phyloP scores from a whole-genome alignment of 1,139 yeast species.

The Pichia sp. region DNA sequence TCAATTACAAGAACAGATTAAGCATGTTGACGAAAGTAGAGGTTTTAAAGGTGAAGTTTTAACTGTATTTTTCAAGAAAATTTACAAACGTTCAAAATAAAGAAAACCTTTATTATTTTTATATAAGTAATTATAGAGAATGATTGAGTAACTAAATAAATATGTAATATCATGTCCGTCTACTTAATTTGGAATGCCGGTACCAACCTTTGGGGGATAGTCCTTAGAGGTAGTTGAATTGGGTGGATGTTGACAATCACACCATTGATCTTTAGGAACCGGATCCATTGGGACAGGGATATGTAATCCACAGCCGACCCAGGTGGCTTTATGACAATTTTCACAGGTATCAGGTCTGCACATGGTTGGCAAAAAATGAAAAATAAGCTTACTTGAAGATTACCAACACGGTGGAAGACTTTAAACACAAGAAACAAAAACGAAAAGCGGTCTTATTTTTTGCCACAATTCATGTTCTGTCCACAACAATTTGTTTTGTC shows the following conservation, averaged over 20 bases:
- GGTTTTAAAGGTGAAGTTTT: conserved; percentile 88
- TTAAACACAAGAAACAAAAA: too few relatives aligned
- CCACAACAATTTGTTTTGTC: background rate
- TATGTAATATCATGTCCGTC: background rate
- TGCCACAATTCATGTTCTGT: background rate
- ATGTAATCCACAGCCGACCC: conserved; percentile 45
- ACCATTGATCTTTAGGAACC: conserved; percentile 34
- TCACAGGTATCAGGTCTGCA: conserved; percentile 25
- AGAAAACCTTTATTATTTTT: background rate
- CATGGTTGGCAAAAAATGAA: conserved; percentile 15
- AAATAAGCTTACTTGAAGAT: background rate
- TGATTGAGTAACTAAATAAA: background rate
- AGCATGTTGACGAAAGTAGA: conserved; percentile 73
- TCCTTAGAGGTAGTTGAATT: conserved; percentile 23
- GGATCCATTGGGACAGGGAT: conserved; percentile 36
- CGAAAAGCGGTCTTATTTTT: too few relatives aligned
- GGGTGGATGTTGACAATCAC: conserved; percentile 27
- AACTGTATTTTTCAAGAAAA: conserved; percentile 76
- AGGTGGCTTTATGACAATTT: conserved; percentile 27
- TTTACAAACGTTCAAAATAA: conserved; percentile 88
- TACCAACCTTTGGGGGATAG: conserved; percentile 29
- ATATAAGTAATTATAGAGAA: background rate
- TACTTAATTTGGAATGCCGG: conserved; percentile 15
- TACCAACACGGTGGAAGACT: background rate
- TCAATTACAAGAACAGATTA: conserved; percentile 59